Percentiles rank a stretch among this genome's conserved stretches.
Conservation (phyloP, 2,329 filamentous ascomycete genomes). For the Diplodia seriata region DNA sequence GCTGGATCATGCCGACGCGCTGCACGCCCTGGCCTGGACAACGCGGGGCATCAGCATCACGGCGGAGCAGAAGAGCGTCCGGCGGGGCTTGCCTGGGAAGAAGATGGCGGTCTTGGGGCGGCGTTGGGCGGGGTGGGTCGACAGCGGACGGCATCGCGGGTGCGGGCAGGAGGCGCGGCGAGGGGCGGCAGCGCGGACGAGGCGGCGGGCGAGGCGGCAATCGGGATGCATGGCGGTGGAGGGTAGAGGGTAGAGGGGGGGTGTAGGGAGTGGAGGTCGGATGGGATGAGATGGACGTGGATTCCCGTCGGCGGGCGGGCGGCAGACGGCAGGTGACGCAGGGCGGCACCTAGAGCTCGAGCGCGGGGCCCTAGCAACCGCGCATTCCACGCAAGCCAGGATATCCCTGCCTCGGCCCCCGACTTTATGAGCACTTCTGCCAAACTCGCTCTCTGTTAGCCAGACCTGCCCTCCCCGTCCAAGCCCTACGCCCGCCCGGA, state of each 20-base stretch:
- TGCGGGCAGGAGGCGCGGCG: constrained; percentile 13
- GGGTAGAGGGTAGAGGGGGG: background rate
- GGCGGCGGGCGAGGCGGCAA: constrained; percentile 13
- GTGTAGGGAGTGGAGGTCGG: background rate
- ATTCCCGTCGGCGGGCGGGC: background rate
- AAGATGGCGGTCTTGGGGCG: constrained; percentile 48
- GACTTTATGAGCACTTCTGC: constrained; percentile 25
- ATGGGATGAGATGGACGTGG: constrained; percentile 2
- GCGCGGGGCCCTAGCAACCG: constrained; percentile 7
- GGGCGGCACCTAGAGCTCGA: constrained; percentile 17
- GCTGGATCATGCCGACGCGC: constrained; percentile 82
- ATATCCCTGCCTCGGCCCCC: constrained; percentile 20
- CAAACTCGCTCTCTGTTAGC: constrained; percentile 11
- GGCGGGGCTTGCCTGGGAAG: constrained; percentile 42
- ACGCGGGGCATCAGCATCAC: constrained; percentile 10
- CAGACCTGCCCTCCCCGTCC: background rate
- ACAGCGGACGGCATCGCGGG: background rate
- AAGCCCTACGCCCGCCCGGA: background rate
- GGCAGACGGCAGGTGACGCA: constrained; percentile 1
- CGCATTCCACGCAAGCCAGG: constrained; percentile 1
- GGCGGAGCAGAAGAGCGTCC: constrained; percentile 7
- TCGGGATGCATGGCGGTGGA: constrained; percentile 13
- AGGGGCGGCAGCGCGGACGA: constrained; percentile 2
- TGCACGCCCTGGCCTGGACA: constrained; percentile 84
- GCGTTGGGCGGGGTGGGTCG: constrained; percentile 6